Base-by-base conservation (phyloP, 2,329 filamentous ascomycete genomes). In the Alternaria atra region DNA sequence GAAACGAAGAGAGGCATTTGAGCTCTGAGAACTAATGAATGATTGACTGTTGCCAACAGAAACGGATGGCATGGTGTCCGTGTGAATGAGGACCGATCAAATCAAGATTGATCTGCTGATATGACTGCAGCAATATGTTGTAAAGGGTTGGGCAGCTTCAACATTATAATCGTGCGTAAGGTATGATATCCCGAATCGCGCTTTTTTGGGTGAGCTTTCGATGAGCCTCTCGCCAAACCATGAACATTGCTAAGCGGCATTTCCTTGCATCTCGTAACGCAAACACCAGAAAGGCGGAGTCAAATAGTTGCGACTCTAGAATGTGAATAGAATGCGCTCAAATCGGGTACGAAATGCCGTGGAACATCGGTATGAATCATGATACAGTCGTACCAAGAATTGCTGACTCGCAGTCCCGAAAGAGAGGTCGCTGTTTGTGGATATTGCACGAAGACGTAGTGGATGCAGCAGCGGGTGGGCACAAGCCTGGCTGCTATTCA, bases 401-500 rank as follows among this genome's bases (percentile, higher is more conserved):
- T 37, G 20, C 17, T 27, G 40, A 55, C 27, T 51, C 17, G 37
- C 6, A n/a, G 39, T 35, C 5, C 15, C 15, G 9, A 20, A 50
- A 29, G 15, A 1, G 12, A 51, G 4, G 37, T n/a, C n/a, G 25
- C 23, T 42, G 15, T 23, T 25, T 35, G 39, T 43, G 37, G 37
- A n/a, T 17, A 29, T 20, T 39, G 46, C 6, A 20, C 25, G 29
- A 35, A 35, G 25, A 47, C 13, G 12, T 15, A 37, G 6, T 17
- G n/a, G 25, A 40, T 39, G 12, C 10, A n/a, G 25, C 23, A 37
- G n/a, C n/a, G 12, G 15, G n/a, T 7, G 12, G 12, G 10, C 20
- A 42, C 39, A 17, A 17, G 32, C 17, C 20, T 39, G 44, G 23
- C 25, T 12, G 5, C 6, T 10, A 2, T 6, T 73, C 46, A 73